A percentile compares a stretch with the other conserved stretches of the same genome.
These are phyloP conservation scores for Chlorella sp. DNA, from an alignment of 139 green algal species.

Conservation along the genomic window DNA sequence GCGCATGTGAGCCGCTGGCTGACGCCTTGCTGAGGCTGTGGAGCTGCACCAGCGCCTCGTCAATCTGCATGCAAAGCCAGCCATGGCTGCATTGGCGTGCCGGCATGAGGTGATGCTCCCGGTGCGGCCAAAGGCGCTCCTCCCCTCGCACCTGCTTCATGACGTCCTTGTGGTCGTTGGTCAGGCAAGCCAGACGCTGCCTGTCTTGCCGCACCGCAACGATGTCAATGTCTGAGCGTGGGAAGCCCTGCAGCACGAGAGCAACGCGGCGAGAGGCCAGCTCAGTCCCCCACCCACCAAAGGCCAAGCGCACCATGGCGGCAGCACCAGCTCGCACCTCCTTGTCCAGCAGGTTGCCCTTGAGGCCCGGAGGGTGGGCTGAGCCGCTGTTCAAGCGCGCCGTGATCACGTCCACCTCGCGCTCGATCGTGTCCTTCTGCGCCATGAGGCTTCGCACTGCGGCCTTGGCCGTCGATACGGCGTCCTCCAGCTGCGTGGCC, in stretches of 20 bases:
- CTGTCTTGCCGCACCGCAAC: constrained; percentile 53
- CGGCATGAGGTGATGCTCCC: not conserved
- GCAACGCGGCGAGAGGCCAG: too few relatives aligned
- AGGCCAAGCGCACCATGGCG: too few relatives aligned
- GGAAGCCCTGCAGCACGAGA: constrained; percentile 72
- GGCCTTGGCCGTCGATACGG: not conserved
- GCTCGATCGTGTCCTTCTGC: not conserved
- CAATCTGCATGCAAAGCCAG: not conserved
- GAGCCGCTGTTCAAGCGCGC: not conserved
- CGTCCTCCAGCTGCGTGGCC: too few relatives aligned
- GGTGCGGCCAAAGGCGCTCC: not conserved
- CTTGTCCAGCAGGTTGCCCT: not conserved
- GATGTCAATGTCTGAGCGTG: constrained; percentile 71
- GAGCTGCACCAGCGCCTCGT: not conserved
- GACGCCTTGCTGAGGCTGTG: not conserved
- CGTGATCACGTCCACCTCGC: not conserved
- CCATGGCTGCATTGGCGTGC: too few relatives aligned
- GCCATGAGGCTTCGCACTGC: not conserved
- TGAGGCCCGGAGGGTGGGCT: not conserved
- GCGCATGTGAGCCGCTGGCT: too few relatives aligned
- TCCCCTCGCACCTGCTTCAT: constrained; percentile 38
- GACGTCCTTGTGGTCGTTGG: constrained; percentile 74
- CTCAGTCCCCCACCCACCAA: too few relatives aligned
- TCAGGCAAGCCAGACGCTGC: constrained; percentile 56
- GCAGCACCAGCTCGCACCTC: too few relatives aligned